Conservation (phyloP, 1,139 yeast species). For the Magnusiomyces fungicola region DNA sequence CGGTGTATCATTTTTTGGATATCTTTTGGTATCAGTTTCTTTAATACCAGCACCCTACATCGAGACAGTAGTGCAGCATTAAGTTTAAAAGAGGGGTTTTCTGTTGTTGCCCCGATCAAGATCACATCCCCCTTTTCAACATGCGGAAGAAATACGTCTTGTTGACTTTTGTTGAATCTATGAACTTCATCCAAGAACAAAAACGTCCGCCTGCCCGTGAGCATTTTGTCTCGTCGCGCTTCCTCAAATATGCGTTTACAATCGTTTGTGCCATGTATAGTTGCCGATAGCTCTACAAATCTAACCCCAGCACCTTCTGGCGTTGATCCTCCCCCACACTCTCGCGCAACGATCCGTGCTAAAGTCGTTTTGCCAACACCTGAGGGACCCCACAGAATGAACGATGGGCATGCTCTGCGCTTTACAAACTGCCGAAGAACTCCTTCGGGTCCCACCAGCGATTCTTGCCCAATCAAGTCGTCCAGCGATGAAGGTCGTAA, state of each 20-base stretch:
- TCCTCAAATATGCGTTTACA: conserved; percentile 66
- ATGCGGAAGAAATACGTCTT: conserved; percentile 56
- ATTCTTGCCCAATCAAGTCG: conserved; percentile 83
- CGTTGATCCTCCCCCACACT: background rate
- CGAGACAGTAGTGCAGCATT: conserved; percentile 85
- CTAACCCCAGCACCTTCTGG: conserved; percentile 47
- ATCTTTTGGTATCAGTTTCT: conserved; percentile 51
- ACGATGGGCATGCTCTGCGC: conserved; percentile 57
- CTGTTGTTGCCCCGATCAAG: conserved; percentile 89
- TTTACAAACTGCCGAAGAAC: conserved; percentile 61
- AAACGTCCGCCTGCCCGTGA: conserved; percentile 66
- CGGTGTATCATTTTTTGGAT: conserved; percentile 51
- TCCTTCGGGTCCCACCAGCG: conserved; percentile 69
- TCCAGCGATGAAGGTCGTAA: conserved; percentile 66
- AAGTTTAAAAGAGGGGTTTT: conserved; percentile 86
- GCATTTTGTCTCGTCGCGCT: conserved; percentile 58
- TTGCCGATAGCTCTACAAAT: conserved; percentile 83
- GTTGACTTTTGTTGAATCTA: conserved; percentile 82
- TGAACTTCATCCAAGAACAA: conserved; percentile 91
- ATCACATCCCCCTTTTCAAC: conserved; percentile 39
- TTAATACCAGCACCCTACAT: conserved; percentile 77
- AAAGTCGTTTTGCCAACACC: conserved; percentile 85
- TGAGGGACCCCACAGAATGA: conserved; percentile 93
- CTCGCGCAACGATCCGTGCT: conserved; percentile 37
- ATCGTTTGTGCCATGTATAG: conserved; percentile 64